Base-by-base conservation (phyloP, 306 rosid species). In the Cajanus cajan region DNA sequence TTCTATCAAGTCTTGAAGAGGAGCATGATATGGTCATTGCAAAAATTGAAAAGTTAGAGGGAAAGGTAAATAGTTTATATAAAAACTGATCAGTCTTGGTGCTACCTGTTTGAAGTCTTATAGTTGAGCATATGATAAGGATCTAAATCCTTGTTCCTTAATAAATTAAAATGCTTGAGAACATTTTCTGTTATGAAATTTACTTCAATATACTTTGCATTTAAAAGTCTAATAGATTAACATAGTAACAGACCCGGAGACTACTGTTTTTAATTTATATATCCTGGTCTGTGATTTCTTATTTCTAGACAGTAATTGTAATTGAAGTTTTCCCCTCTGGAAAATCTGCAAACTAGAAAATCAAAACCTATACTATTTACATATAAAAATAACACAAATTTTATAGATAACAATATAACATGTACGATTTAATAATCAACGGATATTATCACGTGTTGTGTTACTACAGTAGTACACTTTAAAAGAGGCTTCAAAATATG, bases 11-110 rank as follows among this genome's bases (percentile, higher is more conserved):
- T 63, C 89, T 92, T 74, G 97, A 89, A 88, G 89, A 87, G 72
- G 96, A 91, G 74, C 89, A 89, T 55, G 95, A 90, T 61, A 84
- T 88, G 73, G 94, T 93, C 39, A 79, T 86, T 74, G 71, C 86
- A 72, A 88, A 85, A 83, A 87, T 91, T 76, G 87, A 88, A 51
- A 77, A 77, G 79, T 80, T 91, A 68, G 94, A 87, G 78, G 71
- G 83, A 31, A 85, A 93, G 93, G 96, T 95, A 87, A 73, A 33
- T 68, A 24, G 71, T 31, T 25, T 48, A 33, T 73, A 61, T 47
- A n/a, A n/a, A n/a, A n/a, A n/a, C n/a, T n/a, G n/a, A n/a, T n/a
- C n/a, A n/a, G n/a, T n/a, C n/a, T n/a, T n/a, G n/a, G n/a, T 47
- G 36, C 22, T 11, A 36, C 16, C 33, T 71, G 24, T 34, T n/a